Percentiles rank a stretch among this genome's conserved stretches.
phyloP scores from a whole-genome alignment of 2,329 filamentous ascomycete genomes.

The Venturia aucupariae region DNA sequence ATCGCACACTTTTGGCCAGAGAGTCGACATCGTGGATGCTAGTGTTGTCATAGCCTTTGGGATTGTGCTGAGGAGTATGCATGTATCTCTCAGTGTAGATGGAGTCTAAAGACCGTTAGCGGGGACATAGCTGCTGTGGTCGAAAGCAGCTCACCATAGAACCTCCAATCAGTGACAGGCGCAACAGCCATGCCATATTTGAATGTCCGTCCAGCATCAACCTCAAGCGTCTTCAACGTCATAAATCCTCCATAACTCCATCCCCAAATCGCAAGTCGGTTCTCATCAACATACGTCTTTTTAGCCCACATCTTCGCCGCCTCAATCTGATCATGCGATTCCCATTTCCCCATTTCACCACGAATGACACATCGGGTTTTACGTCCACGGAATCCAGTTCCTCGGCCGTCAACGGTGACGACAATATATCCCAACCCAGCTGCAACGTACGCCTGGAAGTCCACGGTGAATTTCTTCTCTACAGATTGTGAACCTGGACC shows the following conservation, averaged over 20 bases:
- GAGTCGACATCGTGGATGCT: constrained; percentile 66
- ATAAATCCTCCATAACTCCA: constrained; percentile 97
- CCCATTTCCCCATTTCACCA: constrained; percentile 73
- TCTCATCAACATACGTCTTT: constrained; percentile 73
- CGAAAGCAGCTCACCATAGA: constrained; percentile 50
- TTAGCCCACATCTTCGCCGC: constrained; percentile 75
- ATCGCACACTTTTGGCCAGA: constrained; percentile 68
- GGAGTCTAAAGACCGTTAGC: constrained; percentile 46
- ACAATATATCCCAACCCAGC: constrained; percentile 83
- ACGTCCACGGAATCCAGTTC: constrained; percentile 84
- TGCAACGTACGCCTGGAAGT: constrained; percentile 86
- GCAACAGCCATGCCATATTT: constrained; percentile 97
- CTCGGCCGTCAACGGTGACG: constrained; percentile 86
- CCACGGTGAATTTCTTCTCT: constrained; percentile 66
- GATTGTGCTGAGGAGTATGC: constrained; percentile 82
- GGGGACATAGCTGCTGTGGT: background rate
- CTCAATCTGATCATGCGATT: constrained; percentile 84
- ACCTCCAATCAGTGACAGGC: constrained; percentile 96
- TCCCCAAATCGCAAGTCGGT: constrained; percentile 88
- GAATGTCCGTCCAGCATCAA: constrained; percentile 82
- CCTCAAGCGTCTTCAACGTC: constrained; percentile 88
- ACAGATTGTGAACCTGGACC: constrained; percentile 91
- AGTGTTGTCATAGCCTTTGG: constrained; percentile 63
- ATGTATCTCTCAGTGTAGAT: constrained; percentile 97
- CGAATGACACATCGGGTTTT: constrained; percentile 73